These are phyloP conservation scores for Gossypium raimondii DNA, from an alignment of 345 rosid genomes.

Conservation along the genomic window DNA sequence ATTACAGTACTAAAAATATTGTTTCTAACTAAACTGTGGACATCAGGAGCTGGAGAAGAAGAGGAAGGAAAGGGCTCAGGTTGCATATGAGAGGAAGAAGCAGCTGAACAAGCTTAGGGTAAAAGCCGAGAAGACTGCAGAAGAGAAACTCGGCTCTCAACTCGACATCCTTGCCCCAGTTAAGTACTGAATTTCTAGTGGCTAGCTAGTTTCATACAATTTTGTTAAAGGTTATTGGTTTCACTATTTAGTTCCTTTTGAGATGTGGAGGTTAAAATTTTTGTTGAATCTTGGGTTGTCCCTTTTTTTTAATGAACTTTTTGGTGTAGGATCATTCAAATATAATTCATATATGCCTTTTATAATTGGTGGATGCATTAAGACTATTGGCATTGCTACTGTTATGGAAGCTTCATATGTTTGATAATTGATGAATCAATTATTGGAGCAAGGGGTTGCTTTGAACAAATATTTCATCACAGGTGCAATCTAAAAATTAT, in stretches of 20 bases:
- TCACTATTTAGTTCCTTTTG: slow-evolving; percentile 5
- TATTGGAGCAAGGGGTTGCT: no score
- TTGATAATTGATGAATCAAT: no score
- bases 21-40: no score
- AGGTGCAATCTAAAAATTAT: no score
- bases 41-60: slow-evolving; percentile 54
- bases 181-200: not conserved
- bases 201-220: slow-evolving; percentile 10
- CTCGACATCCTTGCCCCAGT: slow-evolving; percentile 21
- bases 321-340: no score
- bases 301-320: not conserved
- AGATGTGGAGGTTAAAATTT: not conserved
- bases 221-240: not conserved
- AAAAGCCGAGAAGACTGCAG: slow-evolving; percentile 60
- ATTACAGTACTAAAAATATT: no score
- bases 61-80: slow-evolving; percentile 56
- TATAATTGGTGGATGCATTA: no score
- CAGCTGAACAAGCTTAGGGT: slow-evolving; percentile 49
- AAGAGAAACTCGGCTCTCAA: slow-evolving; percentile 61
- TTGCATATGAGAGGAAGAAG: slow-evolving; percentile 56
- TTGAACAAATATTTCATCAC: no score
- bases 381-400: no score
- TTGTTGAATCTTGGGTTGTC: not conserved
- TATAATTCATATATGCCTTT: no score
- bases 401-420: no score